Evolutionary conservation across 805 yeast genomes (phyloP), one percentile per base, ranked within the genome.

Genomic region (Metschnikowia colocasiae): DNA sequence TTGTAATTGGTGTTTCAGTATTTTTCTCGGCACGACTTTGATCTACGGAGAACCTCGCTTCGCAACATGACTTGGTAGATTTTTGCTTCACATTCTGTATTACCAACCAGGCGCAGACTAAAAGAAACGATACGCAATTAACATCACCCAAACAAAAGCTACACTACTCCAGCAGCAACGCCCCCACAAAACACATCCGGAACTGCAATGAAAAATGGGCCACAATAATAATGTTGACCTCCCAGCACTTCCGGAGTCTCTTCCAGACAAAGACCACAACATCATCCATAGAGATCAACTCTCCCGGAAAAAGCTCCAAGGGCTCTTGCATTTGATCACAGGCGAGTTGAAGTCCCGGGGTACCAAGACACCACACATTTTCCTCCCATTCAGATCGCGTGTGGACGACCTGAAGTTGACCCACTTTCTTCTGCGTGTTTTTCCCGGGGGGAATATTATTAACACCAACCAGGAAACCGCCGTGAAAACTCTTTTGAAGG

Each of bases 341-440:
- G 78, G 79, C 4, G 90, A 85, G 50, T 64, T 90, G 52, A 89
- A 89, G 60, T 69, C 69, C 8, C 74, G 82, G 47, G 60, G 59
- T 6, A 69, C 86, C 1, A 80, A 82, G 56, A 78, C 87, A 0
- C 95, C 95, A 6, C 82, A 82, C 46, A 63, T 90, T 1, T 73
- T 89, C 55, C 72, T 90, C 31, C 94, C 96, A 0, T 87, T 84
- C 66, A 67, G 96, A 45, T 85, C 91, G 1, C 80, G 81, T 50
- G 78, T 80, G 46, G 78, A 79, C 43, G 89, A 85, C 58, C 67
- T 71, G 35, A 81, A 78, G 40, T 69, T 89, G 23, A 76, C 83
- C 42, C 60, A 63, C 20, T 81, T 87, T 43, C 62, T 90, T 20
- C 75, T 76, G 40, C 64, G 67, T 4, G 69, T 87, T 2, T 82